Evolutionary conservation across 2,329 filamentous ascomycete species (phyloP), one percentile per base, ranked within the genome.

Genomic region (Diaporthe batatas): DNA sequence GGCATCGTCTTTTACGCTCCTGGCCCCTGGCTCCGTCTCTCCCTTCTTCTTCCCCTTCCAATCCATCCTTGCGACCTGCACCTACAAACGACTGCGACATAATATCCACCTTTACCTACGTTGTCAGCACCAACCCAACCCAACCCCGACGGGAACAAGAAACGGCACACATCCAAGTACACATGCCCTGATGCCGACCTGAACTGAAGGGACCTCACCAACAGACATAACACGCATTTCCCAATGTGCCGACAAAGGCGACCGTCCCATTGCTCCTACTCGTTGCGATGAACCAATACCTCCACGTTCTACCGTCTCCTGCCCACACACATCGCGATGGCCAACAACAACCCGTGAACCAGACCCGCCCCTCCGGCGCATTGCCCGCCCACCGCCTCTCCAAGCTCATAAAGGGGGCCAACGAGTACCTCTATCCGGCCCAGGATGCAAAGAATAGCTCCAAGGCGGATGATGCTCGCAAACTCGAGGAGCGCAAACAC

Each of bases 401-500:
- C 2, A 76, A 68, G 65, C 71, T 79, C 44, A 69, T 80, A 25
- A 76, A 74, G n/a, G 70, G 74, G 12, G 85, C 84, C 53, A 83
- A 85, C 71, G 81, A 83, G 69, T 78, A 83, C 16, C 80, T 86
- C 67, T 79, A 83, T n/a, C 84, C 84, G 69, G 86, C 86, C 76
- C 86, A 84, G 73, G 88, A 90, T 82, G 88, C 87, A n/a, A 79
- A 88, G 23, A 85, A 85, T 1, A 81, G 83, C 62, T 83, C 87
- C 44, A 83, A 91, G 75, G 84, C 88, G 18, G 83, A 85, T 39
- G 81, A 84, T 54, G 83, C 80, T 73, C 81, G 83, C 71, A 83
- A 83, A 53, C 78, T 81, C n/a, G 89, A 91, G 67, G 87, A 91
- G 77, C 87, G 87, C 73, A 91, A 88, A 80, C 89, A 91, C 78